A percentile compares a stretch with the other conserved stretches of the same genome.
Conservation (phyloP, 768 basidiomycete species). For the Leccinum longicurvipes region DNA sequence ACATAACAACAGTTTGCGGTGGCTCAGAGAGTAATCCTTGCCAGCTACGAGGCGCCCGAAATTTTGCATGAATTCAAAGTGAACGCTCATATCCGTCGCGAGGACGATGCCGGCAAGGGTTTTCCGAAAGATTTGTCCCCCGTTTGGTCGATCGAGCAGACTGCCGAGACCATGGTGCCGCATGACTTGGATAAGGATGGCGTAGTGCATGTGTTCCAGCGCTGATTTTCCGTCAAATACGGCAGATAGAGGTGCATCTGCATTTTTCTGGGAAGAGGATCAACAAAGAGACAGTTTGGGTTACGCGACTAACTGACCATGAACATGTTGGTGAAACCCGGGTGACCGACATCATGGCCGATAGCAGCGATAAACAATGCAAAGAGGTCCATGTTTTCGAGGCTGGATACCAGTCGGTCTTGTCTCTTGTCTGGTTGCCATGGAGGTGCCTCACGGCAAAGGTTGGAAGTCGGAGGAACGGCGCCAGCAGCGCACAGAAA, state of each 20-base stretch:
- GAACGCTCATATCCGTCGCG: conserved; percentile 94
- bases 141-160: conserved; percentile 55
- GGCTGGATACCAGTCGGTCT: conserved; percentile 35
- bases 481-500: conserved; percentile 78
- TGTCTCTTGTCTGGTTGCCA: conserved; percentile 40
- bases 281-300: conserved; percentile 4
- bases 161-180: conserved; percentile 72
- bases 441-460: conserved; percentile 37
- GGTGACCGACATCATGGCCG: conserved; percentile 97
- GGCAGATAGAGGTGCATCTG: conserved; percentile 80
- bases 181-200: conserved; percentile 76
- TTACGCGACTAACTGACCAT: conserved; percentile 58
- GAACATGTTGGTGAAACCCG: conserved; percentile 90
- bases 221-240: conserved; percentile 89
- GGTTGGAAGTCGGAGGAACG: conserved; percentile 72
- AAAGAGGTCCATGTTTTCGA: conserved; percentile 73
- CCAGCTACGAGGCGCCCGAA: conserved; percentile 52
- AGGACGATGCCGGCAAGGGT: conserved; percentile 80
- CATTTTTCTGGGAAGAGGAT: conserved; percentile 71
- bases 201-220: conserved; percentile 89
- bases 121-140: conserved; percentile 56
- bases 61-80: conserved; percentile 75
- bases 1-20: conserved; percentile 69
- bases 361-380: conserved; percentile 88
- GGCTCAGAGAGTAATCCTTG: conserved; percentile 35